Percentiles rank a stretch among this genome's conserved stretches.
These are phyloP conservation scores for Blastobotrys apis DNA, from an alignment of 1,139 yeast species.

Conservation along the genomic window DNA sequence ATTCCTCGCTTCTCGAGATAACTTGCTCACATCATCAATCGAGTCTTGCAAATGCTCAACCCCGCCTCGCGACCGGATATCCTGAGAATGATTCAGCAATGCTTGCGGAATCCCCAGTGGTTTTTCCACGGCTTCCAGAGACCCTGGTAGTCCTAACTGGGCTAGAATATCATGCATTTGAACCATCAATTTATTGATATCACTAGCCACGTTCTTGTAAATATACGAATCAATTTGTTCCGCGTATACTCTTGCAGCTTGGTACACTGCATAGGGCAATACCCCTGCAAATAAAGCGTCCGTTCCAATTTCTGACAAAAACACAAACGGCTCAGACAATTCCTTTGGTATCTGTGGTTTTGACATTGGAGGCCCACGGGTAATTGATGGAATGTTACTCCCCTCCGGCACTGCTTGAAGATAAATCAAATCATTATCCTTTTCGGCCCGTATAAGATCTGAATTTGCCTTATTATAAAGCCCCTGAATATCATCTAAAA, in stretches of 20 bases:
- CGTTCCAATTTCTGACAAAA: conserved; percentile 20
- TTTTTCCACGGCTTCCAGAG: conserved; percentile 58
- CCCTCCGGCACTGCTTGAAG: conserved; percentile 56
- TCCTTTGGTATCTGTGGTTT: conserved; percentile 45
- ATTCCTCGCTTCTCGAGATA: conserved; percentile 42
- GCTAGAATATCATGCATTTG: conserved; percentile 40
- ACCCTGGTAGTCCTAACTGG: conserved; percentile 47
- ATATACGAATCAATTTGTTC: conserved; percentile 61
- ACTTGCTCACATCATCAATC: conserved; percentile 44
- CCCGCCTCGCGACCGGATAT: conserved; percentile 56
- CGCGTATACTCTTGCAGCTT: conserved; percentile 62
- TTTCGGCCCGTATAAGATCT: conserved; percentile 54
- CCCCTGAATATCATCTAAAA: conserved; percentile 47
- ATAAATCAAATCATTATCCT: conserved; percentile 79
- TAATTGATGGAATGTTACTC: conserved; percentile 42
- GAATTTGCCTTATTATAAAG: conserved; percentile 44
- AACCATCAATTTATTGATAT: conserved; percentile 49
- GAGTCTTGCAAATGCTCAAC: conserved; percentile 40
- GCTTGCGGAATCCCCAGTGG: conserved; percentile 62
- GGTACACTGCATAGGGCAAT: conserved; percentile 63
- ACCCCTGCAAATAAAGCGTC: conserved; percentile 49
- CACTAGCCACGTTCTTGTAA: conserved; percentile 47
- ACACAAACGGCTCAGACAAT: conserved; percentile 14
- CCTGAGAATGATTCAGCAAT: conserved; percentile 51
- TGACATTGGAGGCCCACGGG: conserved; percentile 51